phyloP scores from a whole-genome alignment of 148 eudicot genomes.

The Rhododendron simsii region DNA sequence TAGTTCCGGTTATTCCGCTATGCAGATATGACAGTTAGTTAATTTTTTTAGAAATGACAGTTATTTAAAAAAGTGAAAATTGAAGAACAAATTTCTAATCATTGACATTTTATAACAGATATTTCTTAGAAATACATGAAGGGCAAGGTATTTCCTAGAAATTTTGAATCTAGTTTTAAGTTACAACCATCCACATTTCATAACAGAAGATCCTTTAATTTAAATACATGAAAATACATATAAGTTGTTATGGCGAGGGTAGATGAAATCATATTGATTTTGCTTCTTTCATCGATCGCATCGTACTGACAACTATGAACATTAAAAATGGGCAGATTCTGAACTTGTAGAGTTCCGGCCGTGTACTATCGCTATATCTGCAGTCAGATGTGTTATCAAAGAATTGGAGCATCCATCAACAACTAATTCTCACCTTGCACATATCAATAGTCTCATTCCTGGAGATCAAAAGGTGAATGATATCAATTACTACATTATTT shows the following conservation, averaged over 20 bases:
- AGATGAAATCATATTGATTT: not conserved
- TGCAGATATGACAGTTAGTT: too few relatives aligned
- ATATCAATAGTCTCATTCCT: slow-evolving; percentile 20
- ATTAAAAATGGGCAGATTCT: slow-evolving; percentile 19
- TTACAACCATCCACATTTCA: not conserved
- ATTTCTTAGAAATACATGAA: too few relatives aligned
- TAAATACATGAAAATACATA: not conserved
- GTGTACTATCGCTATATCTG: slow-evolving; percentile 22
- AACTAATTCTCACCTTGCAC: not conserved
- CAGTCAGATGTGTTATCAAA: slow-evolving; percentile 16
- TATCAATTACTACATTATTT: not conserved
- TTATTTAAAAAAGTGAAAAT: too few relatives aligned
- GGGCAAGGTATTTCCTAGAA: too few relatives aligned
- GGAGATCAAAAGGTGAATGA: slow-evolving; percentile 29
- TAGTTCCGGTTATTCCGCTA: too few relatives aligned
- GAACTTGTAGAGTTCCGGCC: slow-evolving; percentile 26
- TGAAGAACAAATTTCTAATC: too few relatives aligned
- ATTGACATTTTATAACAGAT: too few relatives aligned
- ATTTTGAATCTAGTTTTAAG: not conserved
- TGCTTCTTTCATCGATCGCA: not conserved
- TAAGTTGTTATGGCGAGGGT: too few relatives aligned
- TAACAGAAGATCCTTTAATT: not conserved
- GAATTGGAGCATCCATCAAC: slow-evolving; percentile 5
- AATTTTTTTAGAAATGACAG: too few relatives aligned
- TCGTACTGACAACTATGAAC: not conserved